phyloP scores from a whole-genome alignment of 2,329 filamentous ascomycete species.

The Fusarium illudens region DNA sequence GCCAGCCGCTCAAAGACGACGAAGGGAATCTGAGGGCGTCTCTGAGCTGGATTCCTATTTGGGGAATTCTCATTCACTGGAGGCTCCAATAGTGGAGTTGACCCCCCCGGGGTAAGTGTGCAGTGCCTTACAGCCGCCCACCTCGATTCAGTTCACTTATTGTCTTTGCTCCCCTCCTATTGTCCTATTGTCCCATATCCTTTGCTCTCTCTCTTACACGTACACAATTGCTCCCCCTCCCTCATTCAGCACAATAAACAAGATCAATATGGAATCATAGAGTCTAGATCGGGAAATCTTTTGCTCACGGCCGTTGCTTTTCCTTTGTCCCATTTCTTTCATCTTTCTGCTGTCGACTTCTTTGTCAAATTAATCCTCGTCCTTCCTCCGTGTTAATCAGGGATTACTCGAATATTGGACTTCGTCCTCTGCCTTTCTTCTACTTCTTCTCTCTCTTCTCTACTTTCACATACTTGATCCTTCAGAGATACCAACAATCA shows the following conservation, averaged over 20 bases:
- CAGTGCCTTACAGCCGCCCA: constrained; percentile 23
- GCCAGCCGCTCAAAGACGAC: constrained; percentile 33
- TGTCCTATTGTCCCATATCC: constrained; percentile 27
- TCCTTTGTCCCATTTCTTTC: constrained; percentile 34
- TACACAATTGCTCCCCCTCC: constrained; percentile 19
- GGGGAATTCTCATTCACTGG: constrained; percentile 33
- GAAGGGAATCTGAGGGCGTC: constrained; percentile 21
- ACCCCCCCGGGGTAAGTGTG: neutral
- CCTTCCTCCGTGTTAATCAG: constrained; percentile 21
- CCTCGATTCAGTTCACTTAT: constrained; percentile 39
- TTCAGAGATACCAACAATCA: constrained; percentile 40
- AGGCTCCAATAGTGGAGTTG: constrained; percentile 30
- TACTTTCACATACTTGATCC: constrained; percentile 12
- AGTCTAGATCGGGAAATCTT: constrained; percentile 31
- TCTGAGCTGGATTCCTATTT: constrained; percentile 24
- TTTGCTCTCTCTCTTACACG: constrained; percentile 7
- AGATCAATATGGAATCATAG: constrained; percentile 40
- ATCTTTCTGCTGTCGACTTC: constrained; percentile 12
- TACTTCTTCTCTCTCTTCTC: constrained; percentile 7
- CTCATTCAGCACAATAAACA: constrained; percentile 25
- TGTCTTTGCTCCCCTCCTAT: constrained; percentile 34
- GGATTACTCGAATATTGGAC: neutral
- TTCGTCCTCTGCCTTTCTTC: constrained; percentile 11
- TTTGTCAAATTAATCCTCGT: constrained; percentile 29
- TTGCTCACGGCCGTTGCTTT: constrained; percentile 25